A percentile compares a stretch with the other conserved stretches of the same genome.
These are phyloP conservation scores for Solanum sitiens DNA, from an alignment of 257 asterid genomes.

Conservation along the genomic window DNA sequence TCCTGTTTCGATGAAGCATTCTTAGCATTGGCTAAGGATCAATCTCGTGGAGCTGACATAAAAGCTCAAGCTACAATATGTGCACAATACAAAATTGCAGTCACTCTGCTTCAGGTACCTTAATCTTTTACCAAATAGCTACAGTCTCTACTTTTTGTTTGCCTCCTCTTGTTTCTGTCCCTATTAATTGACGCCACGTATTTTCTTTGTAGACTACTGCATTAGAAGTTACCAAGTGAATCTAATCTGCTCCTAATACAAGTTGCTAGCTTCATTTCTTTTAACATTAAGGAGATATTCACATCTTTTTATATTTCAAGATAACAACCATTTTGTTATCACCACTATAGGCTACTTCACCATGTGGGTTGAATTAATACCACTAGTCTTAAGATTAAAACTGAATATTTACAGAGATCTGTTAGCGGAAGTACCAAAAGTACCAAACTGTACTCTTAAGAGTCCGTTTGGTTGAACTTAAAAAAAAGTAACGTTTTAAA, in stretches of 20 bases:
- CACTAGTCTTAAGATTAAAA: background rate
- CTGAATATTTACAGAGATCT: background rate
- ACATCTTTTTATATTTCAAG: background rate
- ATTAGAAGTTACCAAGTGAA: background rate
- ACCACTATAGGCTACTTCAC: background rate
- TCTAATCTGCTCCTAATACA: background rate
- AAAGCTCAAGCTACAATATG: constrained; percentile 99
- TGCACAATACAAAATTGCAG: constrained; percentile 98
- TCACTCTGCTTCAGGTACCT: constrained; percentile 90
- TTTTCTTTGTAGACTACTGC: background rate
- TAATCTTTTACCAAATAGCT: background rate
- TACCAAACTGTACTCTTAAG: background rate
- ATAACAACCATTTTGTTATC: background rate
- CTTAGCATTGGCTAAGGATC: constrained; percentile 97
- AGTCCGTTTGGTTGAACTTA: background rate
- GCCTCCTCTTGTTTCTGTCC: background rate
- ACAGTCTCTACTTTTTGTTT: background rate
- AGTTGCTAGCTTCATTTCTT: background rate
- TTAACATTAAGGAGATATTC: background rate
- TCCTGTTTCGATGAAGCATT: constrained; percentile 97
- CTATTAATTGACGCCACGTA: background rate
- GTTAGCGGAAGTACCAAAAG: background rate
- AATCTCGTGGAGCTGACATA: constrained; percentile 96
- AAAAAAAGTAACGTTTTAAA: background rate
- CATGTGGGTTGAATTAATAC: background rate